Conservation (phyloP, 257 asterid species). For the Scutellaria baicalensis region DNA sequence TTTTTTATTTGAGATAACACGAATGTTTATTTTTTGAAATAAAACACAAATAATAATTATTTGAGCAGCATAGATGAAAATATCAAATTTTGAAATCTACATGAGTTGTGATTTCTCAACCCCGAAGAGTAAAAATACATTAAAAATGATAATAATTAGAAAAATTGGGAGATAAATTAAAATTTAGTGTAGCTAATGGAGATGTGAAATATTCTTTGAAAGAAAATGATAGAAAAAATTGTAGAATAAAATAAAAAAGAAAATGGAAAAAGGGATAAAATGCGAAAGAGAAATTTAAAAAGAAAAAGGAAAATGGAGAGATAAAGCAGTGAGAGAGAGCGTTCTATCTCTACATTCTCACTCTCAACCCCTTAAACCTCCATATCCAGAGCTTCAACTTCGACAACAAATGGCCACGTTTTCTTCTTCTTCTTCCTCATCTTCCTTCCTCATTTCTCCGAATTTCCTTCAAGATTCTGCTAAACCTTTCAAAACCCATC, state of each 20-base stretch:
- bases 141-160: too few species aligned
- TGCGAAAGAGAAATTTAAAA: neutral
- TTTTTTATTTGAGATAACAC: too few species aligned
- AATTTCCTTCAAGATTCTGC: slow-evolving; percentile 34
- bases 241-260: neutral
- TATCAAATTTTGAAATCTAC: too few species aligned
- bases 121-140: too few species aligned
- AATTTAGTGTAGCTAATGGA: too few species aligned
- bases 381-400: neutral
- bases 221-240: neutral
- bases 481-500: slow-evolving; percentile 21
- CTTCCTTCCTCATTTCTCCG: slow-evolving; percentile 38
- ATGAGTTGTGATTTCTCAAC: too few species aligned
- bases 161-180: too few species aligned
- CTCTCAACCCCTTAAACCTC: slow-evolving; percentile 15
- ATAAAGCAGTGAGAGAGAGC: neutral
- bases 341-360: neutral
- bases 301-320: neutral
- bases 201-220: too few species aligned
- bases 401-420: slow-evolving; percentile 37
- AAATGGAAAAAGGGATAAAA: neutral
- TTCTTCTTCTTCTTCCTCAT: slow-evolving; percentile 42
- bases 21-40: too few species aligned
- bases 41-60: too few species aligned
- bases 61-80: too few species aligned